Base-by-base conservation (phyloP, 306 rosid species). In the Inga oerstediana region DNA sequence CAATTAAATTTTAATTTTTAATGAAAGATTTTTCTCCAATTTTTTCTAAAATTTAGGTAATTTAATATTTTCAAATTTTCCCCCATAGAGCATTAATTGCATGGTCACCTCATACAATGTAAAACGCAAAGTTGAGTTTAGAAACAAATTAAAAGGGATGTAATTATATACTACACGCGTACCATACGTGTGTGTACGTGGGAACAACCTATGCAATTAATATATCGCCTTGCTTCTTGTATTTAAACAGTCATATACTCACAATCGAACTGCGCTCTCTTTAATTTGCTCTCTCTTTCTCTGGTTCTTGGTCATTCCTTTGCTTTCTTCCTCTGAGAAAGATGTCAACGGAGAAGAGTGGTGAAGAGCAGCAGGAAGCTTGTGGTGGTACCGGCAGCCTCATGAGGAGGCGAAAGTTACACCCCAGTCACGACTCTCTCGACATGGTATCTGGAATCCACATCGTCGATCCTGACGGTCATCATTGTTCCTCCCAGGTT, bases 371-470 rank as follows among this genome's bases (percentile, higher is more conserved):
- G 11, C 24, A 13, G 11, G 45, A 17, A 32, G 73, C 35, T 76
- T 34, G 34, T 11, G 46, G 61, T 45, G 78, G 17, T 46, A 27
- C 12, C 3, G 67, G 35, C 11, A 9, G 1, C 1, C 61, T 61
- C 82, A 19, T 4, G 0, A 83, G 44, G 10, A 79, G 37, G 67
- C 27, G 22, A 41, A 64, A 72, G 34, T 41, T 64, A 10, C 62
- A 15, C 27, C 43, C 24, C 49, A 66, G 87, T 54, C 4, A 54
- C 54, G 87, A 79, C 51, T 84, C 83, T 32, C 58, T 84, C 0
- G 87, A 84, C 24, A 44, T 74, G 10, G 77, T 79, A 74, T 79
- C 87, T 13, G 80, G 80, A 14, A 44, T 17, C 56, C 54, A 30
- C 67, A 19, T 77, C 17, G 11, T 77, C 17, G 11, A 5, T 49